Conservation (phyloP, 2,329 filamentous ascomycete genomes). For the Calonectria honghensis region DNA sequence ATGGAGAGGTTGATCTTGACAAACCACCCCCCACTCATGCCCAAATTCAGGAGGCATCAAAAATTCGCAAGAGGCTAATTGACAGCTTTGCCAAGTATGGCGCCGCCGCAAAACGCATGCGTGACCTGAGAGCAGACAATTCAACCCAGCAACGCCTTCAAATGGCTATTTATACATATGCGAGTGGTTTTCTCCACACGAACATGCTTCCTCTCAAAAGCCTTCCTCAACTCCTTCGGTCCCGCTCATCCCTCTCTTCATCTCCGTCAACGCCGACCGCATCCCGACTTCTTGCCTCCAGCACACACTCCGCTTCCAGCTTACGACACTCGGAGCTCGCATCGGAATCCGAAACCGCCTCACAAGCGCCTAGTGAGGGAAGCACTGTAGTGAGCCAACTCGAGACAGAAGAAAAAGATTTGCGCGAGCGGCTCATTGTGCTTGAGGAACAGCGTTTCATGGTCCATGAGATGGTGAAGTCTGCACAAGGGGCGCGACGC, state of each 20-base stretch:
- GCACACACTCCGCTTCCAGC: conserved; percentile 61
- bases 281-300: conserved; percentile 58
- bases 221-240: conserved; percentile 78
- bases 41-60: conserved; percentile 89
- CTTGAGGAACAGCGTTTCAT: conserved; percentile 94
- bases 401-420: conserved; percentile 88
- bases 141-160: conserved; percentile 85
- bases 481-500: conserved; percentile 83
- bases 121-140: conserved; percentile 84
- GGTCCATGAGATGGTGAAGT: conserved; percentile 88
- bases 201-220: conserved; percentile 93
- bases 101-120: conserved; percentile 84
- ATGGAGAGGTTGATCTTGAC: conserved; percentile 60
- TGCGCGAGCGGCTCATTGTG: conserved; percentile 87
- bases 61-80: conserved; percentile 91
- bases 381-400: conserved; percentile 75
- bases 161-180: conserved; percentile 87
- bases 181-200: conserved; percentile 87
- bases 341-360: conserved; percentile 66
- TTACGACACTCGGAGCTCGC: conserved; percentile 69
- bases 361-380: conserved; percentile 67
- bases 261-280: conserved; percentile 52
- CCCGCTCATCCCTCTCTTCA: conserved; percentile 61
- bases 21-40: conserved; percentile 71
- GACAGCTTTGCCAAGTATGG: conserved; percentile 95